Conservation (phyloP, 768 basidiomycete species). For the Tricholoma flavovirens region DNA sequence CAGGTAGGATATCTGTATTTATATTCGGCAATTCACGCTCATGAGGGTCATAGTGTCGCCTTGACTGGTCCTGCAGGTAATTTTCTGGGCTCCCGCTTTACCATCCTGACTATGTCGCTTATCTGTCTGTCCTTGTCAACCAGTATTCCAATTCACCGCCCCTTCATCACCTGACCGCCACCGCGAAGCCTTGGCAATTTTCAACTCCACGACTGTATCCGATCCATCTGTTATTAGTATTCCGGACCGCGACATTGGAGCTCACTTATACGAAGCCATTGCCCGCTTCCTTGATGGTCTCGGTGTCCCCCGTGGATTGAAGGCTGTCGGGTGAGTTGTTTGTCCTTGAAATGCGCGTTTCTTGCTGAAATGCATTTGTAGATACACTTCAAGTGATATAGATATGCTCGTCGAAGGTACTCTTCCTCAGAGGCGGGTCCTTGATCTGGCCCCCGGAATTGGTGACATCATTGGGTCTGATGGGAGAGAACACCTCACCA, state of each 20-base stretch:
- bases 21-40: neutral
- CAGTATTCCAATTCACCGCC: constrained; percentile 93
- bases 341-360: neutral
- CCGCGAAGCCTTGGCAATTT: constrained; percentile 82
- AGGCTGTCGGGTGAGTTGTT: constrained; percentile 57
- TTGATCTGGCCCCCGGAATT: constrained; percentile 90
- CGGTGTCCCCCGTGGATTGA: constrained; percentile 81
- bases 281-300: constrained; percentile 83
- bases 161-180: constrained; percentile 91
- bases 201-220: constrained; percentile 57
- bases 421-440: constrained; percentile 83
- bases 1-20: constrained; percentile 36
- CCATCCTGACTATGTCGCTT: neutral
- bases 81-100: constrained; percentile 6
- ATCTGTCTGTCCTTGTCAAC: neutral
- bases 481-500: constrained; percentile 74
- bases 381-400: constrained; percentile 65
- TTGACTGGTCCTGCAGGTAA: constrained; percentile 81
- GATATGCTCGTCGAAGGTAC: constrained; percentile 83
- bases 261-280: constrained; percentile 77
- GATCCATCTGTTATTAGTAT: constrained; percentile 69
- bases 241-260: constrained; percentile 74
- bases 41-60: constrained; percentile 51
- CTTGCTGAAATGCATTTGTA: constrained; percentile 10
- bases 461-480: constrained; percentile 79